These are phyloP conservation scores for Purshia tridentata DNA, from an alignment of 306 rosid species.

Conservation along the genomic window DNA sequence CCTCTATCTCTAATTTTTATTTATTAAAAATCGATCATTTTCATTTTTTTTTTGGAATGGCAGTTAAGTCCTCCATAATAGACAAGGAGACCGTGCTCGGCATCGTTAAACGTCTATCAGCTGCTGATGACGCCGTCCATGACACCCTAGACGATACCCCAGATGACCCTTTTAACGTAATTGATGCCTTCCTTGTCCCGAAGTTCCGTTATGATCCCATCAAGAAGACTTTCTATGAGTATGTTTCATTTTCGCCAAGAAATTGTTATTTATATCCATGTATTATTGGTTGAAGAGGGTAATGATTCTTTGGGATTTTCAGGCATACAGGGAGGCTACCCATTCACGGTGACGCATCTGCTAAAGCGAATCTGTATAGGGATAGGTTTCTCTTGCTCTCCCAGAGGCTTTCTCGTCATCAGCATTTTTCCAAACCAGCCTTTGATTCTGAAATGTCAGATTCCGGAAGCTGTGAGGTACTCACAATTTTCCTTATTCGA, in stretches of 20 bases:
- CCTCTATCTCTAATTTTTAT: background rate
- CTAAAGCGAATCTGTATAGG: slow-evolving; percentile 65
- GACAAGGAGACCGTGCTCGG: slow-evolving; percentile 66
- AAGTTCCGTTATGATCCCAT: slow-evolving; percentile 62
- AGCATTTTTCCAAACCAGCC: slow-evolving; percentile 77
- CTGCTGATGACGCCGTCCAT: slow-evolving; percentile 45
- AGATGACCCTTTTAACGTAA: slow-evolving; percentile 19
- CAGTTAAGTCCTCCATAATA: slow-evolving; percentile 69
- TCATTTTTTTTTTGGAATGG: slow-evolving; percentile 7
- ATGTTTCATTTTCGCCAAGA: slow-evolving; percentile 18
- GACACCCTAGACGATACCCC: slow-evolving; percentile 21
- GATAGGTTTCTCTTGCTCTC: slow-evolving; percentile 70
- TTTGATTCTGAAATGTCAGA: slow-evolving; percentile 64
- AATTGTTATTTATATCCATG: background rate
- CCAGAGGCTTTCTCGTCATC: slow-evolving; percentile 87
- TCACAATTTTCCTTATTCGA: background rate
- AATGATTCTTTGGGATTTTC: background rate
- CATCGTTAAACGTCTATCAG: slow-evolving; percentile 40
- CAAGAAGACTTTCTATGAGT: slow-evolving; percentile 68
- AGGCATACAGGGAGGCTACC: slow-evolving; percentile 63
- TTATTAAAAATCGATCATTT: background rate
- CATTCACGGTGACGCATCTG: slow-evolving; percentile 75
- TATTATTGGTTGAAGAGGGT: too few relatives aligned
- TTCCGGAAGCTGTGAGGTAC: slow-evolving; percentile 84
- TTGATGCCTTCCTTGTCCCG: slow-evolving; percentile 58